These are phyloP conservation scores for Saitozyma podzolica DNA, from an alignment of 768 basidiomycete genomes.

Conservation along the genomic window DNA sequence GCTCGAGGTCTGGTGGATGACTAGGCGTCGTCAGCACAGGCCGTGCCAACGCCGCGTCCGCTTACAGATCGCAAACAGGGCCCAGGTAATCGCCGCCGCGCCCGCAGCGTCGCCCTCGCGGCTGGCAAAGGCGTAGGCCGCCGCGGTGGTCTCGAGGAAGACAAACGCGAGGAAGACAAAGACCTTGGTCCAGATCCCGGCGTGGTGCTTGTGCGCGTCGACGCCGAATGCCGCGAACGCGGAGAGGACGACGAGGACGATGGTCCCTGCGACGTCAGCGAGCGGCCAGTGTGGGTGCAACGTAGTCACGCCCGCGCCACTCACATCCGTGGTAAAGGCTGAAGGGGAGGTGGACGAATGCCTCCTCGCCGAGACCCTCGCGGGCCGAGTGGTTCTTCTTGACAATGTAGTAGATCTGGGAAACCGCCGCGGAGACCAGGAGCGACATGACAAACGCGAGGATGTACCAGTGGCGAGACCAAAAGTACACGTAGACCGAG, in stretches of 20 bases:
- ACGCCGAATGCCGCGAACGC: conserved; percentile 61
- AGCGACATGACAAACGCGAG: conserved; percentile 82
- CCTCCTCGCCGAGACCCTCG: conserved; percentile 68
- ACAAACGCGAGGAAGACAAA: conserved; percentile 93
- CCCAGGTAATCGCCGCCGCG: conserved; percentile 85
- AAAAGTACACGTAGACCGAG: conserved; percentile 82
- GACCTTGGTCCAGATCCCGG: conserved; percentile 89
- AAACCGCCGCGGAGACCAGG: conserved; percentile 74
- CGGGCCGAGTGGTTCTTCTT: conserved; percentile 75
- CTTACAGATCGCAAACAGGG: conserved; percentile 88
- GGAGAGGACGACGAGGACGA: conserved; percentile 52
- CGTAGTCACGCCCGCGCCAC: conserved; percentile 6
- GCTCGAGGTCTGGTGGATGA: conserved; percentile 58
- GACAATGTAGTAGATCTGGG: conserved; percentile 92
- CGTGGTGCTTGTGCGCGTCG: conserved; percentile 63
- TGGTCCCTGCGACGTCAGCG: conserved; percentile 41
- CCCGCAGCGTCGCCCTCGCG: conserved; percentile 90
- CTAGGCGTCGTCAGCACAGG: conserved; percentile 13
- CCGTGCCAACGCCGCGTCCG: conserved; percentile 27
- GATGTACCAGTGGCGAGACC: conserved; percentile 71
- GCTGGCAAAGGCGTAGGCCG: conserved; percentile 90
- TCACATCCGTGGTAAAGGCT: conserved; percentile 80
- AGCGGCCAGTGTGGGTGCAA: background rate
- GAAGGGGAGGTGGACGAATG: conserved; percentile 94
- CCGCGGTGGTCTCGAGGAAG: conserved; percentile 88